A percentile compares a stretch with the other conserved stretches of the same genome.
Evolutionary conservation across 2,329 filamentous ascomycete genomes (phyloP).

Genomic region (Coleophoma cylindrospora): DNA sequence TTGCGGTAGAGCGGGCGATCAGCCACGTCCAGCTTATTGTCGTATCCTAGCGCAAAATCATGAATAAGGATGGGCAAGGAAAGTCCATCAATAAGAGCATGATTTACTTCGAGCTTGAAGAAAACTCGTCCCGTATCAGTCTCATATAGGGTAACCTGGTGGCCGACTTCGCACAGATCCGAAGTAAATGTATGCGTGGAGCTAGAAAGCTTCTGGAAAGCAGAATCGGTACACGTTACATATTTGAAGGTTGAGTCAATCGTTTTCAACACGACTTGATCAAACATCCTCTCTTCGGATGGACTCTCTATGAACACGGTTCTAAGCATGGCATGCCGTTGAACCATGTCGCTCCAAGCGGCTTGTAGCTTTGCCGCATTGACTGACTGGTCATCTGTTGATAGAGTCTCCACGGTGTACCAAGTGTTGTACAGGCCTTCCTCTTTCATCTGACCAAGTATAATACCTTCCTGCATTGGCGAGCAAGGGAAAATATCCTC

Average conservation of each 20-base stretch:
- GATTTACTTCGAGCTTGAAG: constrained; percentile 44
- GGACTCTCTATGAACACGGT: no score
- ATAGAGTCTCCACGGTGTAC: not conserved
- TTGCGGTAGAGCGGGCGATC: constrained; percentile 30
- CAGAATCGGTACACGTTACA: not conserved
- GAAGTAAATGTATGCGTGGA: not conserved
- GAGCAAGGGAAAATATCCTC: constrained; percentile 13
- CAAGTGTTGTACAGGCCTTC: constrained; percentile 1
- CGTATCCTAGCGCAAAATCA: constrained; percentile 40
- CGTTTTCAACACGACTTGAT: no score
- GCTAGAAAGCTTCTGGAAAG: not conserved
- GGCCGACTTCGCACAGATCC: not conserved
- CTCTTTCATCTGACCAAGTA: constrained; percentile 7
- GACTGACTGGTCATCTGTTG: not conserved
- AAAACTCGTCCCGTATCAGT: constrained; percentile 27
- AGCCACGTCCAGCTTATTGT: constrained; percentile 30
- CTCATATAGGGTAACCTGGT: not conserved
- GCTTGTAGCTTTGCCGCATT: constrained; percentile 14
- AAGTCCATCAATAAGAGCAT: constrained; percentile 45
- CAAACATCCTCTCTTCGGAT: no score
- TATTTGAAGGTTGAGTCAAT: not conserved
- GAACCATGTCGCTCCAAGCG: constrained; percentile 11
- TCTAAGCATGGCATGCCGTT: constrained; percentile 10
- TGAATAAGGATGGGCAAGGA: constrained; percentile 42
- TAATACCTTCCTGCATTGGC: constrained; percentile 13